phyloP scores from a whole-genome alignment of 2,329 filamentous ascomycete genomes.

The Fusarium palustre region DNA sequence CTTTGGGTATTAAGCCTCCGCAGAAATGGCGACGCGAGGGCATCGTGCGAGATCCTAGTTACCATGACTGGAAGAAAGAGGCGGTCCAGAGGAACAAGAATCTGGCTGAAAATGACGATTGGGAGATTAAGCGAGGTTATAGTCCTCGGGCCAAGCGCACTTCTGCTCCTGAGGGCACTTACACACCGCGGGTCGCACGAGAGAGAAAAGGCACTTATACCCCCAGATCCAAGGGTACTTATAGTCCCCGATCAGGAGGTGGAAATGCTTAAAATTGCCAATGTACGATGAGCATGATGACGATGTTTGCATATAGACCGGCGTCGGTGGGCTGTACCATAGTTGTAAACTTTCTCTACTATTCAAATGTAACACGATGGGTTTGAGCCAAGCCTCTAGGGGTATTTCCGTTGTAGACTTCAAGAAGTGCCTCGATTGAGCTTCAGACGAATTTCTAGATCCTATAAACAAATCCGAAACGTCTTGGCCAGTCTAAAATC shows the following conservation, averaged over 20 bases:
- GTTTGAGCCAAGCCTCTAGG: constrained; percentile 5
- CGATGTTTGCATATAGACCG: constrained; percentile 30
- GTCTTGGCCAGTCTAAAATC: background rate
- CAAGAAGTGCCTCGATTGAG: background rate
- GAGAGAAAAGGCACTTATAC: background rate
- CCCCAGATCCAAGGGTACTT: background rate
- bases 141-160: background rate
- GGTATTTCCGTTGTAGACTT: background rate
- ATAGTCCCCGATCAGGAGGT: constrained; percentile 4
- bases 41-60: constrained; percentile 58
- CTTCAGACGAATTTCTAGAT: too few relatives aligned
- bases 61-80: constrained; percentile 53
- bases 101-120: constrained; percentile 48
- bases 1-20: constrained; percentile 71
- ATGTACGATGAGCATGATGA: constrained; percentile 28
- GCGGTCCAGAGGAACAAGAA: constrained; percentile 47
- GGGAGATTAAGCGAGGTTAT: constrained; percentile 29
- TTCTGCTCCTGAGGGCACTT: background rate
- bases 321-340: constrained; percentile 34
- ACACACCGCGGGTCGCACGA: background rate
- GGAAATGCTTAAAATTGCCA: constrained; percentile 18
- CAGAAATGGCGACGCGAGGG: constrained; percentile 69
- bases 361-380: constrained; percentile 28
- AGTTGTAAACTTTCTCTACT: constrained; percentile 38
- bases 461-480: background rate